Conservation (phyloP, 805 yeast species). For the Ogataea corticis region DNA sequence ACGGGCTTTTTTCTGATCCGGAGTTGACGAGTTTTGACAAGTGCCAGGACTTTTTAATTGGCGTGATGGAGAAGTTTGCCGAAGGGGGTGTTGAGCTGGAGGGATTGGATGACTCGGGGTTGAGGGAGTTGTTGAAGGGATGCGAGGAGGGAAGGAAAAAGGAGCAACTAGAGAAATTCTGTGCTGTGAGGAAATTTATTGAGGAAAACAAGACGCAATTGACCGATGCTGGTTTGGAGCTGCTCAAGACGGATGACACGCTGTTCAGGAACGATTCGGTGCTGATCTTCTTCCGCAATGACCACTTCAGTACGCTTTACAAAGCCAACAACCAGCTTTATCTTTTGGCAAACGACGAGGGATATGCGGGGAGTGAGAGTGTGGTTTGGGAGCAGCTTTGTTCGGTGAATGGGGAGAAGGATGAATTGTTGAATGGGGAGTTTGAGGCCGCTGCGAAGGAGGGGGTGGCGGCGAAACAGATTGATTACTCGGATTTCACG, state of each 20-base stretch:
- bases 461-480: constrained; percentile 3
- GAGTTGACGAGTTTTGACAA: constrained; percentile 28
- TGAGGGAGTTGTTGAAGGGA: background rate
- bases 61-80: constrained; percentile 16
- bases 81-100: constrained; percentile 10
- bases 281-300: constrained; percentile 81
- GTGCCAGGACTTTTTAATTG: constrained; percentile 32
- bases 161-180: constrained; percentile 9
- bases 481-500: constrained; percentile 21
- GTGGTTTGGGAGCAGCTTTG: constrained; percentile 82
- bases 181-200: constrained; percentile 42
- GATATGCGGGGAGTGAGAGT: constrained; percentile 47
- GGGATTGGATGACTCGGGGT: constrained; percentile 5
- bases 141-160: constrained; percentile 4
- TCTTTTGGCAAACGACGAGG: constrained; percentile 71
- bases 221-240: constrained; percentile 63
- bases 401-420: constrained; percentile 68
- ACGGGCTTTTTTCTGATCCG: background rate
- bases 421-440: constrained; percentile 65
- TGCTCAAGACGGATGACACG: constrained; percentile 36
- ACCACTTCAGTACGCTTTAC: constrained; percentile 77
- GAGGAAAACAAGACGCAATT: constrained; percentile 71
- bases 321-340: constrained; percentile 53
- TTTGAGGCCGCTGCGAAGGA: constrained; percentile 40
- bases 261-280: constrained; percentile 53